Percentiles rank a stretch among this genome's conserved stretches.
These are phyloP conservation scores for Trichomonascaceae sp. DNA, from an alignment of 1,139 yeast species.

Conservation along the genomic window DNA sequence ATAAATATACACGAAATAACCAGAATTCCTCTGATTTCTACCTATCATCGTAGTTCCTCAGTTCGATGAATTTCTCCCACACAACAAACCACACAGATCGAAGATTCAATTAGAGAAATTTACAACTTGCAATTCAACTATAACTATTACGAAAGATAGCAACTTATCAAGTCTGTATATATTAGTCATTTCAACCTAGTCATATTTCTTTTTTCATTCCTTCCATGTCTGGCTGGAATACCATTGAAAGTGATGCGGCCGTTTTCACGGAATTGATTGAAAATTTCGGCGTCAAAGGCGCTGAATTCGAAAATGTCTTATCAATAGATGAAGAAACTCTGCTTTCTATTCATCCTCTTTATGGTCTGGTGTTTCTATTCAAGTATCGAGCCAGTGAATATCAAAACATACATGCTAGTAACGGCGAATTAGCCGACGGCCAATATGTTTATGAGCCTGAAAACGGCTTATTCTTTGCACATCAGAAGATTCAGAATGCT, in stretches of 20 bases:
- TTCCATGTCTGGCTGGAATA: slow-evolving; percentile 48
- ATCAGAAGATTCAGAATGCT: slow-evolving; percentile 63
- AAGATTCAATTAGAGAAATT: background rate
- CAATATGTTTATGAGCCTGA: slow-evolving; percentile 33
- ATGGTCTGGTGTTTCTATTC: slow-evolving; percentile 61
- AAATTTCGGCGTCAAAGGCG: slow-evolving; percentile 48
- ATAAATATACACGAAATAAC: background rate
- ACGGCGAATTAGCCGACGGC: slow-evolving; percentile 40
- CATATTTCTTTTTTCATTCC: background rate
- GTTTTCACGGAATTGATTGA: slow-evolving; percentile 62
- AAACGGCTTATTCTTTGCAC: slow-evolving; percentile 46
- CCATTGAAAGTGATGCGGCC: slow-evolving; percentile 72
- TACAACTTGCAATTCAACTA: background rate
- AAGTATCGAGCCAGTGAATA: slow-evolving; percentile 44
- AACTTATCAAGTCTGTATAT: no score
- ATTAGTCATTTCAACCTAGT: no score
- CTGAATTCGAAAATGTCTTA: slow-evolving; percentile 57
- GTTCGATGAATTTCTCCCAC: background rate
- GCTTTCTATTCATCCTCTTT: slow-evolving; percentile 36
- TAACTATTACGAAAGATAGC: background rate
- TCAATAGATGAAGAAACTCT: slow-evolving; percentile 48
- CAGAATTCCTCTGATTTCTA: background rate
- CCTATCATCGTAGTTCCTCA: background rate
- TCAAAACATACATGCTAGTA: slow-evolving; percentile 21
- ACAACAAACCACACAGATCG: background rate